A percentile compares a stretch with the other conserved stretches of the same genome.
These are phyloP conservation scores for Bromus sterilis DNA, from an alignment of 176 grass and related monocot genomes.

Conservation along the genomic window DNA sequence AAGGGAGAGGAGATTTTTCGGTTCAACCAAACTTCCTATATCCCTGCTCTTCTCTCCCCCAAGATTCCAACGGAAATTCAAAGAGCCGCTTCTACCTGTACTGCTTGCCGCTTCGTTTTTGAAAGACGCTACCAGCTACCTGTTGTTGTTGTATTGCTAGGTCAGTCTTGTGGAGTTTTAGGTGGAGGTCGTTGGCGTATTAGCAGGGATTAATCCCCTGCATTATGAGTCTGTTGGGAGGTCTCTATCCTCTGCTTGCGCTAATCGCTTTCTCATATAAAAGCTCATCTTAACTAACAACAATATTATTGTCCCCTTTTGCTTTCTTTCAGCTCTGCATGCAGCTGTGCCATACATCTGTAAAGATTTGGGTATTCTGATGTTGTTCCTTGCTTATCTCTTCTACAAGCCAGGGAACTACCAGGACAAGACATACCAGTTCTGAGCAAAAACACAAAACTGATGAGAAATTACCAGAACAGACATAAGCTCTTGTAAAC, in stretches of 20 bases:
- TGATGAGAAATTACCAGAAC: neutral
- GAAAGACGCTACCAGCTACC: no score
- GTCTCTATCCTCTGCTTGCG: conserved; percentile 32
- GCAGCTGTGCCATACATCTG: conserved; percentile 27
- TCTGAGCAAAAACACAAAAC: neutral
- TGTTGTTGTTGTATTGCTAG: neutral
- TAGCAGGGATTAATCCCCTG: conserved; percentile 1
- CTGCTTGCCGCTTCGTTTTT: no score
- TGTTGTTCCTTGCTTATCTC: conserved; percentile 5
- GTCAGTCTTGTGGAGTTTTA: conserved; percentile 12
- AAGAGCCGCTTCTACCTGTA: neutral
- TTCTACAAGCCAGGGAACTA: conserved; percentile 6
- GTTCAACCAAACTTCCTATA: neutral
- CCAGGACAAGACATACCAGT: neutral
- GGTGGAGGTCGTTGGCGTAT: conserved; percentile 22
- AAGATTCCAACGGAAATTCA: neutral
- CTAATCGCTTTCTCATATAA: conserved; percentile 24
- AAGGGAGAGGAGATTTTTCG: neutral
- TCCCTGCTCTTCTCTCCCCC: neutral
- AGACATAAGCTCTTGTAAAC: neutral
- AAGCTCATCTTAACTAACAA: conserved; percentile 31
- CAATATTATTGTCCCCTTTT: neutral
- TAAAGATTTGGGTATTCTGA: conserved; percentile 30
- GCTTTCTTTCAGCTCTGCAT: conserved; percentile 7
- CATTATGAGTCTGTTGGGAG: conserved; percentile 34